Evolutionary conservation across 2,329 filamentous ascomycete species (phyloP), one percentile per base, ranked within the genome.

Genomic region (Ceratocystis huliohia): DNA sequence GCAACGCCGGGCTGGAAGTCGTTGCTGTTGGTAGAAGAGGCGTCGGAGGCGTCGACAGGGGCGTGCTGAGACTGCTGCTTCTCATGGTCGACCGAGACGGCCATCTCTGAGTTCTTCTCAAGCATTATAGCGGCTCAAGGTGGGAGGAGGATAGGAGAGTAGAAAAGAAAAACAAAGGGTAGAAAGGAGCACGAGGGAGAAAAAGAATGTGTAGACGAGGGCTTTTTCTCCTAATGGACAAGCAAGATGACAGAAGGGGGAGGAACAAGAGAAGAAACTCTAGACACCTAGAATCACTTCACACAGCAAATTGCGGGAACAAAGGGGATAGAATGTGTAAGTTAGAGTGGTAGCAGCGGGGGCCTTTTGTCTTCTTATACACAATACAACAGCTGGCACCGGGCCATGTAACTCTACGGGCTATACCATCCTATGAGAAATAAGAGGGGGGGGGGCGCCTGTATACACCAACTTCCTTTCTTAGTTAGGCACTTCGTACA

Each of bases 1-100:
- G 73, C 72, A 20, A 78, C 76, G 69, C 77, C 77, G 13, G 73
- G 72, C 66, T 77, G 75, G 61, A 68, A 68, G 2, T 64, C 48
- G n/a, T 63, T 44, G 68, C 74, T 73, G 46, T 72, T 66, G 25
- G 72, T 66, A 3, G 72, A 73, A 41, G 64, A 48, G 25, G 70
- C 68, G 53, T 71, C 69, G 3, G 69, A 70, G 17, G 68, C 66
- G 20, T 68, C 68, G 20, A 65, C 64, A 13, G 65, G 61, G 8
- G 22, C 22, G 2, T 61, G 22, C 13, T 41, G 28, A n/a, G 61
- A 45, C 50, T 68, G 46, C 25, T 65, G 68, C 62, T 63, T 53
- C 56, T 69, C 66, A 28, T 65, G 65, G 28, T 65, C 69, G 30
- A 59, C 50, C 41, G 56, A 33, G 15, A 50, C n/a, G 62, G 61